Evolutionary conservation across 352 stramenopile genomes (phyloP).

Genomic region (Globisporangium cylindrosporum): DNA sequence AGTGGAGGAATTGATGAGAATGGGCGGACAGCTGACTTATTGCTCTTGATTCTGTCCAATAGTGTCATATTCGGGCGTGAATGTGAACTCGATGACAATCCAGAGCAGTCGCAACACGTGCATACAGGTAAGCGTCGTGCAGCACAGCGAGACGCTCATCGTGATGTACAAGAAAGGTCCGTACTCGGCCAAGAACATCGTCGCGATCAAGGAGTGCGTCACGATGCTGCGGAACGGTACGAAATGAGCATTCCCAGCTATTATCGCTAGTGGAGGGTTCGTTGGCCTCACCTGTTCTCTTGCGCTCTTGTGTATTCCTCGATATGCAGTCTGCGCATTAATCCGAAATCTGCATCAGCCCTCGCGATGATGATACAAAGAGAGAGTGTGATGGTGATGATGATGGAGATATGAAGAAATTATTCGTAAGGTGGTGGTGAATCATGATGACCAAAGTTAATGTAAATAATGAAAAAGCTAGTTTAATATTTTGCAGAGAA

Average conservation of each 20-base stretch:
- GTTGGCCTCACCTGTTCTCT: neutral
- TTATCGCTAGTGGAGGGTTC: neutral
- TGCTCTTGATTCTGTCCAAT: neutral
- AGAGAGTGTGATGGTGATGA: neutral
- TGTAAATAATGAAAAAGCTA: slow-evolving; percentile 9
- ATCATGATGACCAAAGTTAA: neutral
- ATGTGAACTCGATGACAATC: slow-evolving; percentile 84
- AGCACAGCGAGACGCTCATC: slow-evolving; percentile 77
- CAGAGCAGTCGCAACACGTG: slow-evolving; percentile 82
- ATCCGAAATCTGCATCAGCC: slow-evolving; percentile 70
- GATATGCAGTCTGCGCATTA: slow-evolving; percentile 50
- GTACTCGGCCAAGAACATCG: slow-evolving; percentile 59
- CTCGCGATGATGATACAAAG: slow-evolving; percentile 32
- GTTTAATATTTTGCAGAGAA: neutral
- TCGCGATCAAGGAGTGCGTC: slow-evolving; percentile 80
- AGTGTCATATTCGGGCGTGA: slow-evolving; percentile 85
- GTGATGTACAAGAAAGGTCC: slow-evolving; percentile 84
- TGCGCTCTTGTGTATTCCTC: neutral
- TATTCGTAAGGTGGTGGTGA: neutral
- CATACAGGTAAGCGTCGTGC: slow-evolving; percentile 85
- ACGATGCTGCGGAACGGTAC: slow-evolving; percentile 73
- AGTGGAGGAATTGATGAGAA: neutral
- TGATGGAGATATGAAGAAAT: neutral
- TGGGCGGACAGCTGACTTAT: neutral
- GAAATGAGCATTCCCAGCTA: neutral